Base-by-base conservation (phyloP, 169 alveolate genomes). In the Theileria orientalis region DNA sequence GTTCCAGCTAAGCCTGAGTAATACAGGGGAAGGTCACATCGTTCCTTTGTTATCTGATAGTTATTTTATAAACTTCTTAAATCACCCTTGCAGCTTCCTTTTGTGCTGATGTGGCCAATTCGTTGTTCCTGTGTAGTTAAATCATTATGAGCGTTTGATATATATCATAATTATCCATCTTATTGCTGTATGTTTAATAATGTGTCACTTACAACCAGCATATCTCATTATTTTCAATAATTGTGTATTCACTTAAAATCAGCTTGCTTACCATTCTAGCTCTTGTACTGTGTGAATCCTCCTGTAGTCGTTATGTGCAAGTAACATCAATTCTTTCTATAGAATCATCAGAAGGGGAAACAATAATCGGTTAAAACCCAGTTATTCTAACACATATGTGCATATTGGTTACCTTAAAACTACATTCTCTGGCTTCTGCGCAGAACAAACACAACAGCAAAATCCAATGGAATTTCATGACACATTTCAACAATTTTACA, bases 1-100 rank as follows among this genome's bases (percentile, higher is more conserved):
- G 89, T 82, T 0, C 85, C 89, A 16, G 75, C 27, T 30, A 68
- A 46, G n/a, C 59, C 73, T n/a, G 79, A 83, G 64, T 82, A 74
- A 32, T 82, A 73, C 19, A 68, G 47, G 11, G 89, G 89, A 11
- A 82, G 37, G 21, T 82, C 46, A 56, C 89, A 82, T 16, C 33
- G 14, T 42, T 68, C 76, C 52, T 54, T 68, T 16, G 73, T 23
- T 30, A 68, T 68, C 76, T 71, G 23, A 49, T 21, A 8, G 5
- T 27, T 14, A 66, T 61, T 1, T 42, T 61, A n/a, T 33, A 30
- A 32, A 32, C 11, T 37, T 64, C 13, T 42, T 0, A 6, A 14
- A 32, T 49, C 37, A 71, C 76, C 52, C 33, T 49, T 5, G 29
- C 13, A 14, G 76, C 76, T 71, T 68, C 76, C 29, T 71, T 41